Evolutionary conservation across 1,139 yeast species (phyloP), one percentile per base, ranked within the genome.

Genomic region (Geotrichum europaeum): DNA sequence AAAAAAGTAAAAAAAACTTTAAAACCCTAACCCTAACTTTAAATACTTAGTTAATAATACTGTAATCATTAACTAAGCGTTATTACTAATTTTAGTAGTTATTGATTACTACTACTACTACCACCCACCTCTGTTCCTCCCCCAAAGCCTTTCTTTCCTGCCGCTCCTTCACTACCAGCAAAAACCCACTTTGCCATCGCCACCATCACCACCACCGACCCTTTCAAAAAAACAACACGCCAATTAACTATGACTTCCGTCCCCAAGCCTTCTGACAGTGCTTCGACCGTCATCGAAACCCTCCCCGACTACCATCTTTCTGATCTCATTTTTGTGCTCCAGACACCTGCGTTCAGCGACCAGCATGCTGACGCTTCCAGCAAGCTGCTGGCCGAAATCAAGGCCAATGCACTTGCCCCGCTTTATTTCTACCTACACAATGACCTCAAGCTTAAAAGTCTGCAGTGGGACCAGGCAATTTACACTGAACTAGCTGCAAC

Each of bases 241-340:
- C 32, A 24, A 24, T 10, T 24, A 15, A 51, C 12, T 15, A 59
- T 59, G 61, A 24, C 58, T 18, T 24, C 58, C 25, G 34, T 59
- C 20, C 61, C 61, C 18, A 59, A 59, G 32, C 53, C 61, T 34
- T 43, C 61, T 9, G 62, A 59, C 50, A 58, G 59, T 40, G 63
- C 60, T 43, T 61, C 63, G 18, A 57, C 60, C 28, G 56, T 61
- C 24, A 57, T 61, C 43, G 63, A 54, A n/a, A 59, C 65, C 30
- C 82, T 89, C 58, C 98, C 98, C 40, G 91, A 91, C 72, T 87
- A 87, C 74, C 80, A 79, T 65, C 82, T 92, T 57, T 86, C 96
- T 20, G 92, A 90, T 70, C 79, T 82, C 64, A 89, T 91, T 57
- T 91, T 88, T 73, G 79, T 84, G 58, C 78, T 89, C 63, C 77